phyloP scores from a whole-genome alignment of 2,329 filamentous ascomycete species.

The Pseudogymnoascus sp. region DNA sequence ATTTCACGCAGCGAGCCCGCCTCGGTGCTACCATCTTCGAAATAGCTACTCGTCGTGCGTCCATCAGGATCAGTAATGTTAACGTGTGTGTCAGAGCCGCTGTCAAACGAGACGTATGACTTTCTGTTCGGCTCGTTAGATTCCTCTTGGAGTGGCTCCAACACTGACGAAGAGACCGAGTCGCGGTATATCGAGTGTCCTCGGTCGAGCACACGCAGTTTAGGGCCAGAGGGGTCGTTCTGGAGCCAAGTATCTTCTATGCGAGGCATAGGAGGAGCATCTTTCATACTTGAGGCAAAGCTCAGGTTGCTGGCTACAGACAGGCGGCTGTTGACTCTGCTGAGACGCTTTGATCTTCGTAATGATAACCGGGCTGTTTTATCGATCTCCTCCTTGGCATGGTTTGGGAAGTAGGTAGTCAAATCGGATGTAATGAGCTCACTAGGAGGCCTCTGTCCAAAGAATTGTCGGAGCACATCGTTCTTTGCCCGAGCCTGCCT shows the following conservation, averaged over 20 bases:
- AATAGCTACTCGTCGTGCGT: conserved; percentile 68
- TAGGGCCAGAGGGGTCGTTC: conserved; percentile 45
- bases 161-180: conserved; percentile 78
- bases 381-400: conserved; percentile 89
- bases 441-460: conserved; percentile 85
- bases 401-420: conserved; percentile 94
- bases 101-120: conserved; percentile 82
- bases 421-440: conserved; percentile 96
- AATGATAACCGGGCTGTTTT: conserved; percentile 90
- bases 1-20: conserved; percentile 72
- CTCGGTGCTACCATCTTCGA: conserved; percentile 70
- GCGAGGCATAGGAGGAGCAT: conserved; percentile 89
- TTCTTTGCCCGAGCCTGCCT: conserved; percentile 39
- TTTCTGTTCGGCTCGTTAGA: conserved; percentile 78
- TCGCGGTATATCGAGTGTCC: conserved; percentile 65
- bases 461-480: conserved; percentile 67
- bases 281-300: conserved; percentile 82
- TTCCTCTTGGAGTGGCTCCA: conserved; percentile 87
- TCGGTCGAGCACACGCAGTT: conserved; percentile 38
- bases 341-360: conserved; percentile 80
- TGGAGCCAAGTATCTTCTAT: conserved; percentile 91
- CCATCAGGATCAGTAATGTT: conserved; percentile 72
- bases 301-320: conserved; percentile 92
- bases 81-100: conserved; percentile 62
- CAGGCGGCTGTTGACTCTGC: conserved; percentile 83